Base-by-base conservation (phyloP, 176 grass and related monocot genomes). In the Aegilops sharonensis region DNA sequence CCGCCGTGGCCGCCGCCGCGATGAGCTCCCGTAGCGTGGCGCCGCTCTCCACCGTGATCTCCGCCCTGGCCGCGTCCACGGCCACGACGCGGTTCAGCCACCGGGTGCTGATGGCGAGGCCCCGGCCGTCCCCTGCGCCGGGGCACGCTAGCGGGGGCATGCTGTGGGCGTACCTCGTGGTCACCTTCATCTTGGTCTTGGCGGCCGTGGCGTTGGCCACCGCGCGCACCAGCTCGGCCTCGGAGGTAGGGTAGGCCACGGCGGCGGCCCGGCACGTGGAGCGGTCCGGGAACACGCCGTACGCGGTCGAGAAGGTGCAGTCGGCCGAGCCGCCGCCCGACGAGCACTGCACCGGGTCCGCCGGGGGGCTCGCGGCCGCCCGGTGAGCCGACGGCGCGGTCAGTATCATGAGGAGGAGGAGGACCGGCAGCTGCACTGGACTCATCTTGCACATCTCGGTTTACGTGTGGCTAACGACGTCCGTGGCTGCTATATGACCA, bases 91-190 rank as follows among this genome's bases (percentile, higher is more conserved):
- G 74, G 60, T 87, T 60, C 5, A 97, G 90, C 6, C 69, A 17
- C 9, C 77, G 5, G 1, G 92, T 94, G 78, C 94, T 92, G 40
- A 97, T 83, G 72, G 85, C 56, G 5, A 97, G 69, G 9, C 94
- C 91, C 9, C 37, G 9, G 5, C 83, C 88, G 34, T 40, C 56
- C n/a, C 80, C 56, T 5, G n/a, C 45, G 8, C 92, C 94, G 3
- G 94, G 92, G 75, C 94, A 94, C 2, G 88, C 88, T 66, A 97
- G 78, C 72, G 65, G 91, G n/a, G 89, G 85, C 52, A 94, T 87
- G 85, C 91, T 97, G 64, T 94, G 89, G 11, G 94, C 86, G 92
- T 89, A 89, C 23, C 82, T 68, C 0, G 94, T 92, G 15, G 75
- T 25, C 3, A 73, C 92, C 88, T 92, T 90, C 94, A 94, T 78